Evolutionary conservation across 2,329 filamentous ascomycete species (phyloP).

Genomic region (Colletotrichum orbiculare): DNA sequence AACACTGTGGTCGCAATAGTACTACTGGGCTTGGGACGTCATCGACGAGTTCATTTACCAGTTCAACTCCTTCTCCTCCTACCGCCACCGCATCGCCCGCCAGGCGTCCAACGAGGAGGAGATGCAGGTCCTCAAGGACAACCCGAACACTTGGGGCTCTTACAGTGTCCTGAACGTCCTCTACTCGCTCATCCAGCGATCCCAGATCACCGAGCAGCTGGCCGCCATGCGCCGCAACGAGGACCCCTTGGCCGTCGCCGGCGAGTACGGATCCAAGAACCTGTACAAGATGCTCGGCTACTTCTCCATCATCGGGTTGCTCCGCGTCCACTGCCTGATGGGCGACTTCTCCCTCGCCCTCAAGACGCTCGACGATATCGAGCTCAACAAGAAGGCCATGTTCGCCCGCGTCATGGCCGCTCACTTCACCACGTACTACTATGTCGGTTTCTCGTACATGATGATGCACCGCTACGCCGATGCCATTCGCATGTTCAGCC

Average conservation of each 20-base stretch:
- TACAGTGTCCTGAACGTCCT: conserved; percentile 99
- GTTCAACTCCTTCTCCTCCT: conserved; percentile 99
- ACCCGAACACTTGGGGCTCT: conserved; percentile 99
- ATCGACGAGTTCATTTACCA: conserved; percentile 99
- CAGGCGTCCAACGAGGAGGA: conserved; percentile 90
- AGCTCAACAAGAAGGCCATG: conserved; percentile 99
- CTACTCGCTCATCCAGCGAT: conserved; percentile 98
- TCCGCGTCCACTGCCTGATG: conserved; percentile 94
- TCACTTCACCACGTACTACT: conserved; percentile 99
- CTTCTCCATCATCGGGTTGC: conserved; percentile 97
- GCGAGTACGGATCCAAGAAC: conserved; percentile 93
- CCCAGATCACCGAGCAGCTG: conserved; percentile 97
- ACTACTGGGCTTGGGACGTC: conserved; percentile 99
- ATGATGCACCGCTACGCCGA: conserved; percentile 99
- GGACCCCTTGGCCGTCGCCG: conserved; percentile 86
- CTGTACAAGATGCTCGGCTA: conserved; percentile 99
- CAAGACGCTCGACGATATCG: conserved; percentile 99
- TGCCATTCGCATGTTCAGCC: conserved; percentile 99
- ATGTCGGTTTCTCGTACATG: conserved; percentile 99
- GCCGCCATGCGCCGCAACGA: conserved; percentile 94
- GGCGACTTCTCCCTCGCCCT: conserved; percentile 98
- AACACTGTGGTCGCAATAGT: conserved; percentile 62
- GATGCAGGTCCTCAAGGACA: conserved; percentile 89
- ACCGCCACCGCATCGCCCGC: conserved; percentile 90
- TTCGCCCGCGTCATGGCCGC: conserved; percentile 99